These are phyloP conservation scores for Hygrophoropsis aurantiaca DNA, from an alignment of 768 basidiomycete species.

Conservation along the genomic window DNA sequence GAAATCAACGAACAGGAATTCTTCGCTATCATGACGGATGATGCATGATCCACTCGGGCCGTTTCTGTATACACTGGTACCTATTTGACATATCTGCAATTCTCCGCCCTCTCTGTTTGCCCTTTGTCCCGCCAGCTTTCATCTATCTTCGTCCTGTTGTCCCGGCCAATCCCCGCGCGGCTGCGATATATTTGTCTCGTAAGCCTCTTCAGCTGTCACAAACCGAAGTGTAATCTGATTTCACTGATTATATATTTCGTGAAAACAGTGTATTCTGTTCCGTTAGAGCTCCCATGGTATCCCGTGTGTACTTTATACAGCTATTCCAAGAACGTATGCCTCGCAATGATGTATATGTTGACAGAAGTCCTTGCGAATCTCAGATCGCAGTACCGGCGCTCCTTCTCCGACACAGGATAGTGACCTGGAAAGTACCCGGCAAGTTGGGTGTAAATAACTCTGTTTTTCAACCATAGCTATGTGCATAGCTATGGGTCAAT, in stretches of 20 bases:
- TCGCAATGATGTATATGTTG: too few relatives aligned
- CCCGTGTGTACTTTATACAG: neutral
- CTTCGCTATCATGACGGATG: slow-evolving; percentile 95
- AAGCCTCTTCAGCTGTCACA: neutral
- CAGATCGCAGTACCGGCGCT: too few relatives aligned
- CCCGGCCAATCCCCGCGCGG: slow-evolving; percentile 18
- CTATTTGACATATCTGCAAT: neutral
- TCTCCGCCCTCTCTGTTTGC: slow-evolving; percentile 1
- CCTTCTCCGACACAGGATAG: too few relatives aligned
- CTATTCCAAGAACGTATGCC: too few relatives aligned
- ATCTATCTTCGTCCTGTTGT: slow-evolving; percentile 13
- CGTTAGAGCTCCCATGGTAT: neutral
- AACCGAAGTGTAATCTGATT: too few relatives aligned
- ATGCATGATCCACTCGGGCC: slow-evolving; percentile 44
- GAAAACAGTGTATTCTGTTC: slow-evolving; percentile 21
- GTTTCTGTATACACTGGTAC: neutral
- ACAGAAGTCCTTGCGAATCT: neutral
- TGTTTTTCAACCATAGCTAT: slow-evolving; percentile 4
- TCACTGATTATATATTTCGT: too few relatives aligned
- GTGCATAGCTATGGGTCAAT: slow-evolving; percentile 5
- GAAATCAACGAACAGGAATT: slow-evolving; percentile 98
- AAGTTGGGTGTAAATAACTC: neutral
- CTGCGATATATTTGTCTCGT: slow-evolving; percentile 11
- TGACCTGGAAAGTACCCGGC: neutral
- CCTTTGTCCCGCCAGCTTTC: slow-evolving; percentile 17